Evolutionary conservation across 192 early-diverging fungal genomes (phyloP), one percentile per base, ranked within the genome.

Genomic region (Obelidium mucronatum): DNA sequence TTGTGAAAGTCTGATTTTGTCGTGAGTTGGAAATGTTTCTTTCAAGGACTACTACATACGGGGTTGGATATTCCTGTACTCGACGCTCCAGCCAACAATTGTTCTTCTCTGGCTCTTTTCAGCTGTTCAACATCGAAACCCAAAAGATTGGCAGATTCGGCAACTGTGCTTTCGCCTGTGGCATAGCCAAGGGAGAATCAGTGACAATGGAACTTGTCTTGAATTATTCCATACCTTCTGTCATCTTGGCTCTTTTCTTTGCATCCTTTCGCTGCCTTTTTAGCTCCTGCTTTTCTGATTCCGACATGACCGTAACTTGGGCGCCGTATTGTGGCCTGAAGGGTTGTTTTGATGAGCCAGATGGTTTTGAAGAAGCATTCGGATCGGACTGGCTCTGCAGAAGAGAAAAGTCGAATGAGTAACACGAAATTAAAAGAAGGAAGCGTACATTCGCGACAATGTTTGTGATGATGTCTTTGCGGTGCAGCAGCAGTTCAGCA

Each of bases 61-160:
- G 81, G 78, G 2, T 80, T 82, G 24, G 77, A 84, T 35, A 86
- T 80, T 3, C 85, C 39, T 13, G 79, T 79, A 54, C 72, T 35
- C 24, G 72, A 79, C 2, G 84, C 81, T 15, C 85, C 86, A 15
- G 44, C 75, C 17, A 81, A 64, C 36, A 93, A 75, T 58, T 91
- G 89, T 56, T 90, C 88, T 70, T 92, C 92, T 35, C 93, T 80
- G 5, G 81, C 85, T 48, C 80, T 67, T 56, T 86, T 85, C 54
- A 92, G 71, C 48, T 87, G 76, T 8, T 90, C 84, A 28, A 83
- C 84, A 73, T 91, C 89, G 63, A 94, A 91, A 5, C 92, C 94
- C 1, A 93, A 80, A 37, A 93, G 84, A 31, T 72, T 81, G 11
- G 91, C 87, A 0, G 88, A 87, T 26, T 87, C 69, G 13, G 81